A percentile compares a stretch with the other conserved stretches of the same genome.
phyloP scores from a whole-genome alignment of 805 yeast species.

The Candida coquimbonensis region DNA sequence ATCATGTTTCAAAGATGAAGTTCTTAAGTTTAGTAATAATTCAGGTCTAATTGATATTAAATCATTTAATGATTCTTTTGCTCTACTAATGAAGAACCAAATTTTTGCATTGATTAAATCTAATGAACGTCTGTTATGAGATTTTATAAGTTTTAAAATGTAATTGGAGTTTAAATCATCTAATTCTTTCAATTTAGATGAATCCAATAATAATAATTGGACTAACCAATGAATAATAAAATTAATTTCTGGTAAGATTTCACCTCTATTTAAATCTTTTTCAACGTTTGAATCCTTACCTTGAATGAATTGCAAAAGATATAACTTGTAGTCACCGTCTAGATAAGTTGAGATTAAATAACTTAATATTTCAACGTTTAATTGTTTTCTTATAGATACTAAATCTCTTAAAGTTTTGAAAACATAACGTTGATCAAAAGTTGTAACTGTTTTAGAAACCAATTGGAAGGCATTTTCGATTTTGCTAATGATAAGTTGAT shows the following conservation, averaged over 20 bases:
- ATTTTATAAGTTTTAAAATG: conserved; percentile 39
- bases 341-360: conserved; percentile 57
- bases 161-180: conserved; percentile 48
- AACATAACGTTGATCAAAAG: conserved; percentile 81
- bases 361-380: conserved; percentile 49
- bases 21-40: conserved; percentile 69
- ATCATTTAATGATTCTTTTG: conserved; percentile 55
- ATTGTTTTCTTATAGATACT: conserved; percentile 61
- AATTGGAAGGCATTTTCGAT: conserved; percentile 28
- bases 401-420: conserved; percentile 81
- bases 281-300: conserved; percentile 31
- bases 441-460: conserved; percentile 50
- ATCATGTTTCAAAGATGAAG: conserved; percentile 88
- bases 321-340: conserved; percentile 32
- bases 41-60: conserved; percentile 57
- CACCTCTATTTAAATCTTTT: conserved; percentile 21
- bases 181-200: conserved; percentile 39
- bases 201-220: conserved; percentile 70
- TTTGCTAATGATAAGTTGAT: conserved; percentile 26
- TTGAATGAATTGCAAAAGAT: conserved; percentile 35
- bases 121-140: conserved; percentile 72
- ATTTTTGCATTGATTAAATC: conserved; percentile 84
- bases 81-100: conserved; percentile 86
- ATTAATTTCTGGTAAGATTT: conserved; percentile 71
- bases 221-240: conserved; percentile 71